Evolutionary conservation across 805 yeast species (phyloP).

Genomic region (Clavispora santaluciae): DNA sequence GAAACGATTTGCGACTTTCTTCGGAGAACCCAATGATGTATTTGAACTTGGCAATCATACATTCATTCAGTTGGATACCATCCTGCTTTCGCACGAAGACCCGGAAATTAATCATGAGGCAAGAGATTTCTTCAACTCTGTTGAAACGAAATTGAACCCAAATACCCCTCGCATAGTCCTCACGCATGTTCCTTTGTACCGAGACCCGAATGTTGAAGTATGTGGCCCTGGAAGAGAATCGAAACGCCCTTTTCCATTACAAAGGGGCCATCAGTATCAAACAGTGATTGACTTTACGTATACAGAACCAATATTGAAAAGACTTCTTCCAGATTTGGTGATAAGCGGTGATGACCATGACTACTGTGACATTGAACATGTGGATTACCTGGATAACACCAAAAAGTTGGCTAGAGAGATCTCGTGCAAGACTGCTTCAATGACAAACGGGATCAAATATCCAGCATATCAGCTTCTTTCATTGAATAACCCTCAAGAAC

Average conservation of each 20-base stretch:
- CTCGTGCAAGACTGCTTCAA: constrained; percentile 83
- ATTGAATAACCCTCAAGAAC: constrained; percentile 43
- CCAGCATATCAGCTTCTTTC: constrained; percentile 89
- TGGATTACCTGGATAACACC: constrained; percentile 18
- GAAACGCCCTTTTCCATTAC: constrained; percentile 56
- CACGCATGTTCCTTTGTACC: constrained; percentile 82
- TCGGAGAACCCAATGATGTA: constrained; percentile 64
- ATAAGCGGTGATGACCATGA: constrained; percentile 98
- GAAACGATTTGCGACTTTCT: constrained; percentile 61
- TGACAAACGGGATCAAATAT: constrained; percentile 83
- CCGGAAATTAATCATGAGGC: constrained; percentile 47
- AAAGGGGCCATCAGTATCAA: constrained; percentile 80
- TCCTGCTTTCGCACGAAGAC: constrained; percentile 63
- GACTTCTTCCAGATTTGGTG: constrained; percentile 59
- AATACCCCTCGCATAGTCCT: constrained; percentile 61
- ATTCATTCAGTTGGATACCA: constrained; percentile 70
- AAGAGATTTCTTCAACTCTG: constrained; percentile 42
- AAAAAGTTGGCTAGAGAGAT: constrained; percentile 55
- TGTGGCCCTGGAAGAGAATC: constrained; percentile 84
- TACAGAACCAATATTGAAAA: constrained; percentile 53
- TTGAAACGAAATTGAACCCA: constrained; percentile 21
- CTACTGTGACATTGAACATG: constrained; percentile 75
- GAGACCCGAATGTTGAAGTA: constrained; percentile 53
- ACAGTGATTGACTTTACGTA: constrained; percentile 70
- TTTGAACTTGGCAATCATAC: constrained; percentile 68